Conservation (phyloP, 169 alveolate species). For the Perkinsus marinus region DNA sequence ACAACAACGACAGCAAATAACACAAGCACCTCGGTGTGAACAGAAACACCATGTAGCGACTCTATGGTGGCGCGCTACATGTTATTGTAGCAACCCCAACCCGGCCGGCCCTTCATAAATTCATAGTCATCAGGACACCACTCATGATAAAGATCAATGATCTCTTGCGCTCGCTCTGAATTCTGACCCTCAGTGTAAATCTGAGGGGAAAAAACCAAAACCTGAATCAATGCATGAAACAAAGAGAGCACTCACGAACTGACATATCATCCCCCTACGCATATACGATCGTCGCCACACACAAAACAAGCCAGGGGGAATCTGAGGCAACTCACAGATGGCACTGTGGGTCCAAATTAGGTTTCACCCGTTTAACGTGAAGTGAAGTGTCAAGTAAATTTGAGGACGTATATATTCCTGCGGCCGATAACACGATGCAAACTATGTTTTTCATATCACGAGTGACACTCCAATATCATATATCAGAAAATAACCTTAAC, state of each 20-base stretch:
- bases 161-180: background rate
- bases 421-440: too few species aligned
- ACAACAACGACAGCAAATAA: too few species aligned
- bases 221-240: too few species aligned
- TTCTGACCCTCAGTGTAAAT: background rate
- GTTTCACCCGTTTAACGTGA: too few species aligned
- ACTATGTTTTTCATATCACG: too few species aligned
- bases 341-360: too few species aligned
- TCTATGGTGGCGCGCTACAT: background rate
- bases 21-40: background rate
- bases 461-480: too few species aligned
- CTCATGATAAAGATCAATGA: background rate
- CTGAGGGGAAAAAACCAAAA: too few species aligned
- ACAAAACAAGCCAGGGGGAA: background rate
- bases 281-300: background rate
- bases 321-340: background rate
- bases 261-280: background rate
- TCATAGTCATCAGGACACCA: background rate
- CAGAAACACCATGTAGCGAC: too few species aligned
- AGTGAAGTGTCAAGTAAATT: too few species aligned
- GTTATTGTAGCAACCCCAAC: background rate
- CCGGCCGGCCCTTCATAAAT: background rate
- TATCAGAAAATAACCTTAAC: too few species aligned
- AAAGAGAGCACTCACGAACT: background rate
- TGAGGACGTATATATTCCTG: too few species aligned